A percentile compares a stretch with the other conserved stretches of the same genome.
These are phyloP conservation scores for Ammopiptanthus mongolicus DNA, from an alignment of 306 rosid genomes.

Conservation along the genomic window DNA sequence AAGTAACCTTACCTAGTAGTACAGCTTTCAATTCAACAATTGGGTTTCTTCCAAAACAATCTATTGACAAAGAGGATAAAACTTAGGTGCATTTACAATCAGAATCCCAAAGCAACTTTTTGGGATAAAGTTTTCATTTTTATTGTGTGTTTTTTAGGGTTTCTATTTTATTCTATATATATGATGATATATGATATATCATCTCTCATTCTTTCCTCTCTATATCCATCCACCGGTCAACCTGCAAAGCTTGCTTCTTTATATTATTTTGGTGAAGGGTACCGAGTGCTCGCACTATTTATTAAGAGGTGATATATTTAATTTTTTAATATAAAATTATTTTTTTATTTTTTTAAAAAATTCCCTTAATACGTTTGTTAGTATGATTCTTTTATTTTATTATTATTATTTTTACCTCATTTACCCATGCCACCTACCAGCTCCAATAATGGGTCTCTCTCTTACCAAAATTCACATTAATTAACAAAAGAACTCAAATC, in stretches of 20 bases:
- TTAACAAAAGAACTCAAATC: slow-evolving; percentile 44
- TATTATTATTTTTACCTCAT: not conserved
- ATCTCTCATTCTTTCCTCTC: slow-evolving; percentile 5
- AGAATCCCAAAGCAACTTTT: slow-evolving; percentile 32
- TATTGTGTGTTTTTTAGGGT: slow-evolving; percentile 32
- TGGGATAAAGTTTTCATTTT: slow-evolving; percentile 24
- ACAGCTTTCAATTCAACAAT: not conserved
- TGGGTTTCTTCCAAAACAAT: slow-evolving; percentile 17
- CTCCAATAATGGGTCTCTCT: slow-evolving; percentile 28
- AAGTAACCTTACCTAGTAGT: not conserved
- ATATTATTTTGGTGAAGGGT: no score
- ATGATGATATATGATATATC: no score
- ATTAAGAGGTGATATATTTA: no score
- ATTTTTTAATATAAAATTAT: no score
- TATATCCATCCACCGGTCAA: slow-evolving; percentile 65
- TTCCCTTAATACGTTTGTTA: no score
- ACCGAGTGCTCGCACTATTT: no score
- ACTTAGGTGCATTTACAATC: slow-evolving; percentile 35
- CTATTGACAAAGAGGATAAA: slow-evolving; percentile 24
- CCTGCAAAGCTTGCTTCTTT: not conserved
- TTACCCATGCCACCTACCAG: slow-evolving; percentile 68
- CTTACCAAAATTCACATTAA: slow-evolving; percentile 48
- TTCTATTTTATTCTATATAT: not conserved
- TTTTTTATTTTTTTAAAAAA: no score
- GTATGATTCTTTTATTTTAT: no score